These are phyloP conservation scores for Ceratobasidium sp. DNA, from an alignment of 1,284 basidiomycete species.

Conservation along the genomic window DNA sequence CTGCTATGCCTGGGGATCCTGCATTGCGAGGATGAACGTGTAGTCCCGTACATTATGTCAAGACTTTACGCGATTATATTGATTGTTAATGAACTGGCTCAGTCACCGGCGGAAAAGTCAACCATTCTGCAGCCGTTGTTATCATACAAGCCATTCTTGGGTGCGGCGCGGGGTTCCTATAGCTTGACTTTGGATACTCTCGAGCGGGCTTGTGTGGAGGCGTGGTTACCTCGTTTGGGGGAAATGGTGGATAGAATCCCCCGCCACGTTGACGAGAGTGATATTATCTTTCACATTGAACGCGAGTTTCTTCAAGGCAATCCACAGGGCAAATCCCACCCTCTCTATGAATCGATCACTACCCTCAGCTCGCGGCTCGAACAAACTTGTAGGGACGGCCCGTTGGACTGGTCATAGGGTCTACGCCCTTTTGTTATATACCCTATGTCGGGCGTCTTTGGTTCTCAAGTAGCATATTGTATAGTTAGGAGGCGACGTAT, in stretches of 20 bases:
- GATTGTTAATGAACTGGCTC: background rate
- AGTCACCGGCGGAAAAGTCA: background rate
- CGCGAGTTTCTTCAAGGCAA: no score
- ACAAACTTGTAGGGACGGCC: no score
- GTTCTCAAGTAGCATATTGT: no score
- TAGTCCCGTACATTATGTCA: background rate
- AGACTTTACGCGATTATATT: background rate
- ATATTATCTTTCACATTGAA: background rate
- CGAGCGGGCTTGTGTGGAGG: background rate
- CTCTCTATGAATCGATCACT: no score
- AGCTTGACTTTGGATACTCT: background rate
- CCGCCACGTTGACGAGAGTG: background rate
- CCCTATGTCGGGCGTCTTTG: no score
- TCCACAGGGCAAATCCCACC: no score
- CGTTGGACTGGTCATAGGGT: no score
- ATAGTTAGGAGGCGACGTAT: no score
- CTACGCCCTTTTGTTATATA: no score
- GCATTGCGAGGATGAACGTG: background rate
- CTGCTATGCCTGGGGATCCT: background rate
- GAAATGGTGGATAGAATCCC: background rate
- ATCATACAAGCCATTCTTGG: background rate
- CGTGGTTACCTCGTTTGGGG: conserved; percentile 2
- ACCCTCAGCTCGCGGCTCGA: no score
- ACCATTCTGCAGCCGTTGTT: background rate
- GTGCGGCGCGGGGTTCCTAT: background rate